phyloP scores from a whole-genome alignment of 2,329 filamentous ascomycete species.

The Pseudocercospora fijiensis region DNA sequence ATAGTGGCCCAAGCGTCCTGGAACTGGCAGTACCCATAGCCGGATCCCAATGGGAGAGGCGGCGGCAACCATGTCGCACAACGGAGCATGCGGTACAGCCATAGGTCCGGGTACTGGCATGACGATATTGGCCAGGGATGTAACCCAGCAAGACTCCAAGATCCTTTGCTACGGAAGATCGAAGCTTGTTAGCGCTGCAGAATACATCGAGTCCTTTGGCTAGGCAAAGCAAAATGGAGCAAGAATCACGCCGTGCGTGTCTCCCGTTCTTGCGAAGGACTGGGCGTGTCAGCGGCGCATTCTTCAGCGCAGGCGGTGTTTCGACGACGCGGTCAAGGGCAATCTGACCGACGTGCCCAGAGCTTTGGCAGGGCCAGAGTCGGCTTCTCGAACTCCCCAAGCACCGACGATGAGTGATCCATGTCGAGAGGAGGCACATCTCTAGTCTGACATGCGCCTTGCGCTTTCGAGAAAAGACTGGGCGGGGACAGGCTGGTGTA shows the following conservation, averaged over 20 bases:
- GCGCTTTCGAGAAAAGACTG: background rate
- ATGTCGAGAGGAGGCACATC: background rate
- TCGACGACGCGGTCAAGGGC: background rate
- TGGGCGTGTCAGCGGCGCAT: background rate
- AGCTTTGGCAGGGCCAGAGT: background rate
- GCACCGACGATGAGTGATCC: background rate
- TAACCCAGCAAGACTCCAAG: background rate
- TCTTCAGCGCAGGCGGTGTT: background rate
- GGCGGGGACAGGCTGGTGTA: background rate
- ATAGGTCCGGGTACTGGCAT: background rate
- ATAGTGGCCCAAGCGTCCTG: slow-evolving; percentile 12
- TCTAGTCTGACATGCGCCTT: background rate
- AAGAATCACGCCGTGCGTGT: background rate
- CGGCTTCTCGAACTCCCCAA: background rate
- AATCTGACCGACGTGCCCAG: background rate
- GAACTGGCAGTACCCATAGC: slow-evolving; percentile 7
- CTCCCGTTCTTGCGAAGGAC: background rate
- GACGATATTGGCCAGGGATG: background rate
- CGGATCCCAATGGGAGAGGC: background rate
- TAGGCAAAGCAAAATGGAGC: background rate
- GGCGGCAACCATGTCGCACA: background rate
- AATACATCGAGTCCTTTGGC: background rate
- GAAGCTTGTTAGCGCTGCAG: background rate
- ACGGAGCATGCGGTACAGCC: background rate
- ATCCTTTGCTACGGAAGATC: background rate